These are phyloP conservation scores for Mucor mucedo DNA, from an alignment of 371 early-diverging fungal genomes.

Conservation along the genomic window DNA sequence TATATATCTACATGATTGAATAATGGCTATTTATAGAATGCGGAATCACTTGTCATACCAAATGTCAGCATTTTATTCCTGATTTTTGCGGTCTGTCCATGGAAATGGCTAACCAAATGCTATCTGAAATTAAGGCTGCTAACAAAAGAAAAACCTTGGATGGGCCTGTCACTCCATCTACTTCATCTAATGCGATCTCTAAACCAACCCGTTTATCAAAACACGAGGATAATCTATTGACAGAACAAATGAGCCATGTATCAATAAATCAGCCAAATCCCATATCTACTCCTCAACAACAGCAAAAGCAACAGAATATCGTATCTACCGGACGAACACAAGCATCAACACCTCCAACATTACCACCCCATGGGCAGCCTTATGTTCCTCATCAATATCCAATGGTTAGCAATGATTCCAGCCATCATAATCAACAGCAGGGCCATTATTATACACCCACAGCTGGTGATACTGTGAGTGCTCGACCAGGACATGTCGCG, in stretches of 20 bases:
- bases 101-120: conserved; percentile 84
- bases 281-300: conserved; percentile 21
- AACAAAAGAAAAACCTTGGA: conserved; percentile 42
- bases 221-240: conserved; percentile 8
- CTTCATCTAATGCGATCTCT: conserved; percentile 13
- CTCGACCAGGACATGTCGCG: conserved; percentile 4
- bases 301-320: neutral
- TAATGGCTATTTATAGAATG: conserved; percentile 68
- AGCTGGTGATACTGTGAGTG: neutral
- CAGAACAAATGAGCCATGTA: conserved; percentile 15
- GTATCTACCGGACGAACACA: neutral
- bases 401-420: conserved; percentile 21
- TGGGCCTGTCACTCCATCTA: conserved; percentile 9
- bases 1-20: neutral
- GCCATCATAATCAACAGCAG: conserved; percentile 22
- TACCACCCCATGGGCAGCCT: conserved; percentile 32
- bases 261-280: conserved; percentile 28
- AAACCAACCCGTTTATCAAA: conserved; percentile 22
- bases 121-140: conserved; percentile 78
- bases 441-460: conserved; percentile 6
- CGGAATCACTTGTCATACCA: conserved; percentile 80
- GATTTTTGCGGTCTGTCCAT: conserved; percentile 93
- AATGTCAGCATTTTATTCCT: conserved; percentile 90
- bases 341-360: conserved; percentile 19
- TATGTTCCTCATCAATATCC: conserved; percentile 32